These are phyloP conservation scores for Arctium lappa DNA, from an alignment of 129 eudicot genomes.

Conservation along the genomic window DNA sequence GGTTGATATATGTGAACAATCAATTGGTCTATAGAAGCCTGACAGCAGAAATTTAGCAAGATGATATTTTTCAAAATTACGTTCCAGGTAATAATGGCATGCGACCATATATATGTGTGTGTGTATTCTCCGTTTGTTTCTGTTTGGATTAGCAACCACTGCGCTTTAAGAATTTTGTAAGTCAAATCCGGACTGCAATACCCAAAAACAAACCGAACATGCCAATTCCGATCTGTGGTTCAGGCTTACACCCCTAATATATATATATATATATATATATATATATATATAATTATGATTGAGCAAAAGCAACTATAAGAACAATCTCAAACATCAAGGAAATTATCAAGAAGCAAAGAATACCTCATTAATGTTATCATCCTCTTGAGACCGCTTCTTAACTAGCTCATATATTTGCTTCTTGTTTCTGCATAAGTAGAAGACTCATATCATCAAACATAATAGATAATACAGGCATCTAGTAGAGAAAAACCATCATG, in stretches of 20 bases:
- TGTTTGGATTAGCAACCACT: neutral
- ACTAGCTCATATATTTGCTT: constrained; percentile 77
- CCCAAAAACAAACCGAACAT: neutral
- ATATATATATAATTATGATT: neutral
- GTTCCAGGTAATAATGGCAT: neutral
- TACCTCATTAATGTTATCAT: constrained; percentile 69
- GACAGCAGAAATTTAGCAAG: neutral
- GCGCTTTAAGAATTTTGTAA: no score
- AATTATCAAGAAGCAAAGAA: neutral
- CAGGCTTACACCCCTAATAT: neutral
- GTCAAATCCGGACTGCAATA: neutral
- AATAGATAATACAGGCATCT: constrained; percentile 11
- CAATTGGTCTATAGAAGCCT: neutral
- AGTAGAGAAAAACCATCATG: neutral
- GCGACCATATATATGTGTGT: neutral
- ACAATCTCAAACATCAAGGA: constrained; percentile 6
- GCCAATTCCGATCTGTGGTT: neutral
- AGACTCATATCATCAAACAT: constrained; percentile 9
- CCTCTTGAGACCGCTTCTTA: constrained; percentile 74
- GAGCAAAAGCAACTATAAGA: constrained; percentile 1
- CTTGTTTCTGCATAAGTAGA: constrained; percentile 64
- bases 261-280: neutral
- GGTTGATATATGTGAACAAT: neutral
- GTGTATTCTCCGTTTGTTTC: no score
- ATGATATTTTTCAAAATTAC: neutral